A percentile compares a stretch with the other conserved stretches of the same genome.
Conservation (phyloP, 2,329 filamentous ascomycete genomes). For the Diaporthe nobilis region DNA sequence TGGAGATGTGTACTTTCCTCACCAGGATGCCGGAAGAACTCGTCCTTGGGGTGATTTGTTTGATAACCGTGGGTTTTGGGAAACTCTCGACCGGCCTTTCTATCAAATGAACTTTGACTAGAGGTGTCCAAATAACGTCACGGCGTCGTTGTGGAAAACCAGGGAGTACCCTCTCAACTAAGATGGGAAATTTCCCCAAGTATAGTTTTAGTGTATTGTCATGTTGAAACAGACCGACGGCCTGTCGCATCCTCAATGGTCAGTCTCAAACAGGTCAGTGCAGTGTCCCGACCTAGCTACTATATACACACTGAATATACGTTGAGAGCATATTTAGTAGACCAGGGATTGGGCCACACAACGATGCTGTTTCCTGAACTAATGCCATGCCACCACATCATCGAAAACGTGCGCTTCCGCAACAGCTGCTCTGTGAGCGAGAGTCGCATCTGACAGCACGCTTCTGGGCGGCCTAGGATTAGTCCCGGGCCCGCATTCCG, state of each 20-base stretch:
- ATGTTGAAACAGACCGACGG: too few species aligned
- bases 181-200: too few species aligned
- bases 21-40: neutral
- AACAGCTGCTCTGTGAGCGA: neutral
- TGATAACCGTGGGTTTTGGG: neutral
- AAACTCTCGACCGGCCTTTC: neutral
- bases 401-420: neutral
- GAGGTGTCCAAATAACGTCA: too few species aligned
- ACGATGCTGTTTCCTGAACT: neutral
- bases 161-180: too few species aligned
- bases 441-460: neutral
- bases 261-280: too few species aligned
- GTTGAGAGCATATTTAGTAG: too few species aligned
- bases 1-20: neutral
- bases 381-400: neutral
- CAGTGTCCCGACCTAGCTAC: too few species aligned
- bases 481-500: neutral
- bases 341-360: too few species aligned
- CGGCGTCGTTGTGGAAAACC: too few species aligned
- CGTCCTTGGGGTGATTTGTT: neutral
- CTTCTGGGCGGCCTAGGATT: neutral
- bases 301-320: too few species aligned
- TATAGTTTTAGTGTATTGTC: too few species aligned
- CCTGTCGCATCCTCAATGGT: too few species aligned
- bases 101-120: neutral